phyloP scores from a whole-genome alignment of 1,284 basidiomycete species.

The Xanthoconium separans region DNA sequence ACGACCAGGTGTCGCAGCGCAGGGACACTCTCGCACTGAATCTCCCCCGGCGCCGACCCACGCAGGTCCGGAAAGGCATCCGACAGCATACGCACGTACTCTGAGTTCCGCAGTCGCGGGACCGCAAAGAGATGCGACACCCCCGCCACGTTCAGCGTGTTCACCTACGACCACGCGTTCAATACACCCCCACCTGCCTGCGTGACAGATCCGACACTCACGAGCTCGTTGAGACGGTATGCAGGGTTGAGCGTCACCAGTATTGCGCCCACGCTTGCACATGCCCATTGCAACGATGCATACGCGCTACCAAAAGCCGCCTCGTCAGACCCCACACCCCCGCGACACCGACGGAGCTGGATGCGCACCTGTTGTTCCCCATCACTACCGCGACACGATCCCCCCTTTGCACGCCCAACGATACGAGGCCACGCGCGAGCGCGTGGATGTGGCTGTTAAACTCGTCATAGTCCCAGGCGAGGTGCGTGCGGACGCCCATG shows the following conservation, averaged over 20 bases:
- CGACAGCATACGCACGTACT: slow-evolving; percentile 58
- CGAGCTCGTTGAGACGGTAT: slow-evolving; percentile 71
- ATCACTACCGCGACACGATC: slow-evolving; percentile 81
- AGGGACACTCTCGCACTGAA: slow-evolving; percentile 64
- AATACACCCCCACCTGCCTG: too few relatives aligned
- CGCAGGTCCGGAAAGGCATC: slow-evolving; percentile 61
- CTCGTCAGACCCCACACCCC: neutral
- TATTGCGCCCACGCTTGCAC: slow-evolving; percentile 76
- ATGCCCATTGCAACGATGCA: slow-evolving; percentile 81
- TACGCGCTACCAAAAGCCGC: slow-evolving; percentile 54
- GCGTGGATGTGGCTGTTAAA: slow-evolving; percentile 67
- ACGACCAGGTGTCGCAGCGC: slow-evolving; percentile 66
- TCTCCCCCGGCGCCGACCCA: slow-evolving; percentile 48
- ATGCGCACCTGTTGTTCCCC: slow-evolving; percentile 74
- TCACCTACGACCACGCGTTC: slow-evolving; percentile 40
- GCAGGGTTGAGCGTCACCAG: slow-evolving; percentile 83
- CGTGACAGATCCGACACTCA: slow-evolving; percentile 31
- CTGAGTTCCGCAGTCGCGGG: slow-evolving; percentile 65
- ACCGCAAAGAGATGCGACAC: slow-evolving; percentile 75
- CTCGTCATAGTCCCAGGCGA: slow-evolving; percentile 76
- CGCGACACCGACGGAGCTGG: neutral
- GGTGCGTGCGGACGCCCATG: slow-evolving; percentile 45
- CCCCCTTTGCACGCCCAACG: slow-evolving; percentile 71
- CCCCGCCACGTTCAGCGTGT: slow-evolving; percentile 62
- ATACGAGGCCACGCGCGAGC: slow-evolving; percentile 68